Conservation (phyloP, 176 grass and related monocot species). For the Rhynchospora tenuis region DNA sequence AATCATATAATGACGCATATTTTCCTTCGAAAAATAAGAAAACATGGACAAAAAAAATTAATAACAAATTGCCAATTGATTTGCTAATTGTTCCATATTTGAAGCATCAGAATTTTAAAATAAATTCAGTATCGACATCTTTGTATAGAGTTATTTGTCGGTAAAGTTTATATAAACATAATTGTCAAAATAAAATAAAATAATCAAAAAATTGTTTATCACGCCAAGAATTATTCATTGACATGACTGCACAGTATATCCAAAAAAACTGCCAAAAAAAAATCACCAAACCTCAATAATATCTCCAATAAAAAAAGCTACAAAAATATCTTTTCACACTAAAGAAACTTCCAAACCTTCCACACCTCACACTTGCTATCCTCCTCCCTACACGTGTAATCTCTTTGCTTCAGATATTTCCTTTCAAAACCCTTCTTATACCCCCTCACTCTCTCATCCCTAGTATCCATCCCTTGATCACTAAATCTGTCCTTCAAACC, state of each 20-base stretch:
- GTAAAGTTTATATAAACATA: no score
- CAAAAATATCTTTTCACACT: conserved; percentile 5
- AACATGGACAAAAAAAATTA: neutral
- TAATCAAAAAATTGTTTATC: no score
- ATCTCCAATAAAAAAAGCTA: neutral
- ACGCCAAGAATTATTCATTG: neutral
- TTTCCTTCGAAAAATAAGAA: no score
- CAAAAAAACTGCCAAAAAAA: neutral
- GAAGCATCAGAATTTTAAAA: no score
- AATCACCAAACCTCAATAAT: neutral
- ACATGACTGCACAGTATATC: neutral
- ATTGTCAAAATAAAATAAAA: no score
- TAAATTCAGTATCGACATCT: no score
- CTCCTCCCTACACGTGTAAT: conserved; percentile 20
- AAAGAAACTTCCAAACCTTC: conserved; percentile 20
- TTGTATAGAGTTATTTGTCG: no score
- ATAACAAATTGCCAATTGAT: no score
- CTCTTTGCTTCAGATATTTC: conserved; percentile 40
- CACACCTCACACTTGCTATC: conserved; percentile 21
- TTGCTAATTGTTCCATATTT: no score
- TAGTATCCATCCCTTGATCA: neutral
- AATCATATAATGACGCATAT: no score
- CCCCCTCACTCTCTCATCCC: neutral
- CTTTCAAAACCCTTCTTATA: conserved; percentile 30
- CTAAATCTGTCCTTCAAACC: neutral